A percentile compares a stretch with the other conserved stretches of the same genome.
Evolutionary conservation across 805 yeast genomes (phyloP).

Genomic region (Saccharomycopsis amapae): DNA sequence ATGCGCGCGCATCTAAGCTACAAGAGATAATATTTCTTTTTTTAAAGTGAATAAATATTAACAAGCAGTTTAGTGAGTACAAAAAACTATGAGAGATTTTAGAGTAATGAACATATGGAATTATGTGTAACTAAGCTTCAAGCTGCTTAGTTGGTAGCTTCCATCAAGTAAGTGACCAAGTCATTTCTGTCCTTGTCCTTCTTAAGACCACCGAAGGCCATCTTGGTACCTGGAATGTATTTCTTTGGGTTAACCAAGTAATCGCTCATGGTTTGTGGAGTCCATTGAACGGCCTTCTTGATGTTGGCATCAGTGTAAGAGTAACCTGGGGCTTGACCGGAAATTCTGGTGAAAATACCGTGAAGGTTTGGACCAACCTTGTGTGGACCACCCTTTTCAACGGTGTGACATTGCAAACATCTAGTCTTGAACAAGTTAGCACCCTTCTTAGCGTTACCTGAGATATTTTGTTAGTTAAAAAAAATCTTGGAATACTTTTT

Average conservation of each 20-base stretch:
- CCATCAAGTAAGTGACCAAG: conserved; percentile 74
- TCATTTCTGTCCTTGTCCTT: conserved; percentile 98
- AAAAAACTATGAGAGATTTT: too few relatives aligned
- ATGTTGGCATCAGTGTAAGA: conserved; percentile 98
- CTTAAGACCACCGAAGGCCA: conserved; percentile 99
- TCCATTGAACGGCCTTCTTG: conserved; percentile 88
- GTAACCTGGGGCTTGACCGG: conserved; percentile 90
- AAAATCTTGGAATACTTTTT: too few relatives aligned
- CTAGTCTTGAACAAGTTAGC: conserved; percentile 97
- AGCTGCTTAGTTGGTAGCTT: conserved; percentile 40
- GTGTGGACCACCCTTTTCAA: conserved; percentile 92
- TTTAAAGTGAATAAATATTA: too few relatives aligned
- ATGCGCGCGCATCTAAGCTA: too few relatives aligned
- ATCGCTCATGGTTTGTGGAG: conserved; percentile 80
- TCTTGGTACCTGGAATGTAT: conserved; percentile 99
- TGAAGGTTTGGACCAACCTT: conserved; percentile 98
- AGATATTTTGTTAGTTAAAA: too few relatives aligned
- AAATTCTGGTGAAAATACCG: conserved; percentile 87
- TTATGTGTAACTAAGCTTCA: too few relatives aligned
- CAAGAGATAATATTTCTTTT: too few relatives aligned
- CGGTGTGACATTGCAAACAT: conserved; percentile 98
- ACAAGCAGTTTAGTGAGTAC: too few relatives aligned
- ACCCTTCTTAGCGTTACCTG: conserved; percentile 84
- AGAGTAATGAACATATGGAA: too few relatives aligned
- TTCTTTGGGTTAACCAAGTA: conserved; percentile 99